Conservation (phyloP, 2,329 filamentous ascomycete species). For the Hyphodiscus sp. region DNA sequence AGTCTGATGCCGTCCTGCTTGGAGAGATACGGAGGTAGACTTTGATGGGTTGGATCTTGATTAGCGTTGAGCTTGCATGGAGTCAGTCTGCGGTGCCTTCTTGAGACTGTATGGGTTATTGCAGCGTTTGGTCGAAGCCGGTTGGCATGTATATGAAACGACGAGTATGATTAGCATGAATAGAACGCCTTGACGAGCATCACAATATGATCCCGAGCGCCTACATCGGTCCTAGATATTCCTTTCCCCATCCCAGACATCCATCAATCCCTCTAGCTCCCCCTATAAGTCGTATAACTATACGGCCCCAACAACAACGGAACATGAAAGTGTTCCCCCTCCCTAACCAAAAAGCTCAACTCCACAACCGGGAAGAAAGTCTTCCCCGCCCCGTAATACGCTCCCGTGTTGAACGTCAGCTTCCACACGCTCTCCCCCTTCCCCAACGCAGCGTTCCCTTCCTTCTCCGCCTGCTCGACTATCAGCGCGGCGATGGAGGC, state of each 20-base stretch:
- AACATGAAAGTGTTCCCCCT: conserved; percentile 68
- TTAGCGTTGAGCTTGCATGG: not conserved
- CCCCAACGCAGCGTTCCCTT: conserved; percentile 4
- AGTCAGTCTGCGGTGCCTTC: not conserved
- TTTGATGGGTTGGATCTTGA: not conserved
- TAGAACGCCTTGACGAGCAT: not conserved
- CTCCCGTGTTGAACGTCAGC: conserved; percentile 64
- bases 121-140: not conserved
- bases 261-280: conserved; percentile 44
- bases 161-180: not conserved
- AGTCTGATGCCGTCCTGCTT: not conserved
- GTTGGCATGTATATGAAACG: not conserved
- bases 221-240: too few relatives aligned
- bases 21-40: not conserved
- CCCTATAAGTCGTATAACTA: conserved; percentile 77
- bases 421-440: conserved; percentile 47
- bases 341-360: conserved; percentile 44
- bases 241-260: too few relatives aligned
- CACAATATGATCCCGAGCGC: not conserved
- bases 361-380: conserved; percentile 53
- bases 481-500: conserved; percentile 18
- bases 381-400: conserved; percentile 60
- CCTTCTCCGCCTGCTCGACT: conserved; percentile 3
- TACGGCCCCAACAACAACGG: conserved; percentile 71
- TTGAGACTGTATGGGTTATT: not conserved